Base-by-base conservation (phyloP, 75 land plant genomes). In the Larix kaempferi region DNA sequence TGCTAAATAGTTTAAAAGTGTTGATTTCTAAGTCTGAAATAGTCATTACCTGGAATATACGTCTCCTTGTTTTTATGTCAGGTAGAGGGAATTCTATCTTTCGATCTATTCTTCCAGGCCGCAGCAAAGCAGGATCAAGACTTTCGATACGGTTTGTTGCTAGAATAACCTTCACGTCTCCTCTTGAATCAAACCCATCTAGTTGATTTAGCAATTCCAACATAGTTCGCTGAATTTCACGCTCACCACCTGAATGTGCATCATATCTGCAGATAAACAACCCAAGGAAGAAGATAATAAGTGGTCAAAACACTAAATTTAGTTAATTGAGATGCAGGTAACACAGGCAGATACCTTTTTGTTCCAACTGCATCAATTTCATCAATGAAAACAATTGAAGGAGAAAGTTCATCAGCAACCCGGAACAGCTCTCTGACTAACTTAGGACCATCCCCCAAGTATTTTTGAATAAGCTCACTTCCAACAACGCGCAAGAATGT, bases 351-450 rank as follows among this genome's bases (percentile, higher is more conserved):
- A 49, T 26, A 94, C 95, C 97, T 91, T 69, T 94, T 94, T 35
- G 97, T 94, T 21, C 96, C 96, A 58, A 94, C 84, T 67, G 96
- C 96, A 92, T 94, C 98, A 59, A 94, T 94, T 80, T 95, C 98
- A 88, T 95, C 98, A 85, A 95, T 95, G 63, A 95, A 95, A 13
- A 95, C 94, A 74, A 95, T 95, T 16, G 96, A 93, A 4, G 98
- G 98, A 75, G 98, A 95, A 41, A 93, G 87, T 12, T 95, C 98
- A 83, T 95, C 96, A 13, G 98, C 98, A 58, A 95, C 96, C 58
- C 96, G 72, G 54, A 95, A 95, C 10, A 93, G 89, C 73, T 95
- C 98, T 60, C 96, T 81, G 2, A 95, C 98, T 35, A 95, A 67
- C 78, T 95, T 94, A 23, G 98, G 96, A n/a, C 98, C 98, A 87